Evolutionary conservation across 2,329 filamentous ascomycete species (phyloP), one percentile per base, ranked within the genome.

Genomic region (Thielaviopsis ethacetica): DNA sequence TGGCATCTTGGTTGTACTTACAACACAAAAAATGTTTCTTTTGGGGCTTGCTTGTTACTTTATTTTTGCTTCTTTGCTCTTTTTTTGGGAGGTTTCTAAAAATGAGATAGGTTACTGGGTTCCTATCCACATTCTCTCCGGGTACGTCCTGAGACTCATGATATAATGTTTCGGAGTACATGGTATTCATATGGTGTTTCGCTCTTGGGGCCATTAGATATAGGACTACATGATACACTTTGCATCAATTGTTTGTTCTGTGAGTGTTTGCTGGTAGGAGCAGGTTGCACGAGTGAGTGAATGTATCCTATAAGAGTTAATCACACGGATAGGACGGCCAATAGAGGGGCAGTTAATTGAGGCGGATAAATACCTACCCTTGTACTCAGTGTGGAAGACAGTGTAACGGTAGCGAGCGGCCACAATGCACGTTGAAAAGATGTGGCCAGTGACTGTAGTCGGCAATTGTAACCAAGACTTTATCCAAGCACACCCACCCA

Each of bases 211-310:
- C 30, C 19, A 49, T 49, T 54, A 34, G 50, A 49, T 68, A 68
- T 64, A 72, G 73, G 68, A 72, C 71, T 73, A 71, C 72, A 75
- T 75, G 74, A 75, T 73, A 72, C 70, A 72, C 50, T 52, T 26
- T 34, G 7, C 30, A 34, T 34, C 30, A 34, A 34, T 34, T 34
- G 30, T 34, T 34, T 34, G 30, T 34, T 34, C 30, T 34, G 30
- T 34, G 30, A 34, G 2, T 34, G 10, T 34, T 5, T 10, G 6
- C 10, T 34, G 2, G 30, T 34, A 2, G 30, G 7, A 34, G 10
- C 51, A 27, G 30, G 26, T 13, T n/a, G 22, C 13, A 6, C 15
- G 24, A 53, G 15, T 53, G 51, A 5, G 22, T 15, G 17, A 34
- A 34, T 5, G 44, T 1, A 49, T 49, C 13, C 12, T 51, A 22